A percentile compares a stretch with the other conserved stretches of the same genome.
Conservation (phyloP, 371 early-diverging fungal genomes). For the Smittium culicis region DNA sequence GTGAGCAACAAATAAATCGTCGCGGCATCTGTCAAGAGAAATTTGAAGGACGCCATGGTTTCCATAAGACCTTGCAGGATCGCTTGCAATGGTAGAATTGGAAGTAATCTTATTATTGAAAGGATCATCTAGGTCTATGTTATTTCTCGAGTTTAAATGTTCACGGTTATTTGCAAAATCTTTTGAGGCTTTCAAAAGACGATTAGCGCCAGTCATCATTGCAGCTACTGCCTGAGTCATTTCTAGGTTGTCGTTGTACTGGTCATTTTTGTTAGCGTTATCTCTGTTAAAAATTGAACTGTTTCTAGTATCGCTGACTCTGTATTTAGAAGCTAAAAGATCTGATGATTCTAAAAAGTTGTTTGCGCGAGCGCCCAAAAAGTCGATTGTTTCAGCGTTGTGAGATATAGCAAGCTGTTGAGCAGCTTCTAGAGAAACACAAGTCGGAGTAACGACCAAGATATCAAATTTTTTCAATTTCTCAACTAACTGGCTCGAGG, state of each 20-base stretch:
- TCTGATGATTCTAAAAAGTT: background rate
- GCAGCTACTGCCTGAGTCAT: slow-evolving; percentile 8
- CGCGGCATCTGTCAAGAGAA: slow-evolving; percentile 68
- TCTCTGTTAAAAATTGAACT: background rate
- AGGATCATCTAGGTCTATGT: background rate
- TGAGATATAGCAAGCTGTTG: slow-evolving; percentile 8
- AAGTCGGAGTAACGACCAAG: slow-evolving; percentile 29
- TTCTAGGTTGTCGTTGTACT: background rate
- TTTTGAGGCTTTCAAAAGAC: slow-evolving; percentile 6
- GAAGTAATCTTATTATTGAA: too few species aligned
- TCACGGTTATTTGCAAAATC: background rate
- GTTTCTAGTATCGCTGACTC: background rate
- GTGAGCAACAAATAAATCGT: slow-evolving; percentile 88
- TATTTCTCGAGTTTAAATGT: background rate
- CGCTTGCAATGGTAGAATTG: background rate
- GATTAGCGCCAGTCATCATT: slow-evolving; percentile 9
- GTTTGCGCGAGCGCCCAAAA: background rate
- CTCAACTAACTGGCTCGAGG: slow-evolving; percentile 54
- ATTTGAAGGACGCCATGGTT: slow-evolving; percentile 22
- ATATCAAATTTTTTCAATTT: slow-evolving; percentile 40
- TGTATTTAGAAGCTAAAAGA: background rate
- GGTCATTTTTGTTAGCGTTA: background rate
- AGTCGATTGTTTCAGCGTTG: background rate
- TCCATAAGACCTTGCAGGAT: background rate
- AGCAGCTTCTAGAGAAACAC: slow-evolving; percentile 24